These are phyloP conservation scores for Mucor sp. DNA, from an alignment of 371 early-diverging fungal species.

Conservation along the genomic window DNA sequence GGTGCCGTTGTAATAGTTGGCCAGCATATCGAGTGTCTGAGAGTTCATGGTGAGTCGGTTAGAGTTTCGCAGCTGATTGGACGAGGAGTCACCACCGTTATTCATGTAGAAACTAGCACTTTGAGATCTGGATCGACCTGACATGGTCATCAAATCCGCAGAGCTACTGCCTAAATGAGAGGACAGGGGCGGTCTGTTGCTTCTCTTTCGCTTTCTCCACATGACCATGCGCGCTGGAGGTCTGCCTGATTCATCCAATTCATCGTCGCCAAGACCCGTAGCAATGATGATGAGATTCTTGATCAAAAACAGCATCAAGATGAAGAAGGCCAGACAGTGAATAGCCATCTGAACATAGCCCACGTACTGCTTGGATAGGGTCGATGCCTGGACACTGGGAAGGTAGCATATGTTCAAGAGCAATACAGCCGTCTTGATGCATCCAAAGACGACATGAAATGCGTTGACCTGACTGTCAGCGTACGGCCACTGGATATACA, in stretches of 20 bases:
- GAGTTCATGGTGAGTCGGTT: constrained; percentile 3
- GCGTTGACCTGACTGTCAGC: constrained; percentile 35
- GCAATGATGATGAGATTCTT: constrained; percentile 18
- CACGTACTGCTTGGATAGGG: constrained; percentile 31
- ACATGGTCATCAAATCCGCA: constrained; percentile 2
- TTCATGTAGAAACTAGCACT: constrained; percentile 14
- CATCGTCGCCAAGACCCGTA: constrained; percentile 23
- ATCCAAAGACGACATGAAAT: constrained; percentile 26
- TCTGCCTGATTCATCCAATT: constrained; percentile 16
- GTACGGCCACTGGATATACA: constrained; percentile 29
- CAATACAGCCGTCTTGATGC: constrained; percentile 25
- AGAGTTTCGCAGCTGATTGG: neutral
- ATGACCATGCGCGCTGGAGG: constrained; percentile 25
- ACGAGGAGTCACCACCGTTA: neutral
- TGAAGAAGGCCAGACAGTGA: constrained; percentile 35
- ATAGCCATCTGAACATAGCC: constrained; percentile 41
- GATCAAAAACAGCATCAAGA: constrained; percentile 23
- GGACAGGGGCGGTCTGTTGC: neutral
- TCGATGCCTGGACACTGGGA: constrained; percentile 11
- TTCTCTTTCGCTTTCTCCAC: constrained; percentile 14
- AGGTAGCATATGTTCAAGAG: constrained; percentile 35
- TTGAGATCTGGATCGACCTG: neutral
- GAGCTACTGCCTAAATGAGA: neutral
- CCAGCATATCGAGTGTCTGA: constrained; percentile 4
- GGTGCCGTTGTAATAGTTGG: constrained; percentile 1